Conservation (phyloP, 148 eudicot genomes). For the Suaeda aralocaspica region DNA sequence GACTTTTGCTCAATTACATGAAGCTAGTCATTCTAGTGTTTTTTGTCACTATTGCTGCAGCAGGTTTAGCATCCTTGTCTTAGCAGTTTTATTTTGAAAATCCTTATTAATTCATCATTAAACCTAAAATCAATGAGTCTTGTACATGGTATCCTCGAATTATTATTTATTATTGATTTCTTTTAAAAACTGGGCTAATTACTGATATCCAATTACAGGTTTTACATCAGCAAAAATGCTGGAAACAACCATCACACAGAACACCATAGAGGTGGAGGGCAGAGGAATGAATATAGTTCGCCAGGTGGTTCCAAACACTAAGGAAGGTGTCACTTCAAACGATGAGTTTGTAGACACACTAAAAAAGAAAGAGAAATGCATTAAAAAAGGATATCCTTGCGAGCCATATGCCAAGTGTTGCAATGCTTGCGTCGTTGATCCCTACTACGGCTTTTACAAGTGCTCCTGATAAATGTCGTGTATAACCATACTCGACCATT, state of each 20-base stretch:
- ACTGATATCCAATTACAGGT: neutral
- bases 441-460: neutral
- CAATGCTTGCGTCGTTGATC: neutral
- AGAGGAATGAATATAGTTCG: neutral
- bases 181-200: too few species aligned
- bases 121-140: too few species aligned
- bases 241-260: neutral
- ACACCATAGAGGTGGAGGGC: neutral
- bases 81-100: too few species aligned
- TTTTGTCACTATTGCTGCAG: neutral
- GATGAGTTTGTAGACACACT: neutral
- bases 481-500: neutral
- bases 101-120: too few species aligned
- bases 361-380: neutral
- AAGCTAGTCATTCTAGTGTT: neutral
- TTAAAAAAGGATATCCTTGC: conserved; percentile 2
- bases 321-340: neutral
- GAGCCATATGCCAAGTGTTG: conserved; percentile 8
- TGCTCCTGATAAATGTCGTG: neutral
- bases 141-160: too few species aligned
- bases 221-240: neutral
- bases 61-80: neutral
- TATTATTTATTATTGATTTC: neutral
- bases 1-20: neutral
- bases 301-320: neutral